Evolutionary conservation across 495 filamentous ascomycete genomes (phyloP), one percentile per base, ranked within the genome.

Genomic region (Hypoxylon crocopeplum): DNA sequence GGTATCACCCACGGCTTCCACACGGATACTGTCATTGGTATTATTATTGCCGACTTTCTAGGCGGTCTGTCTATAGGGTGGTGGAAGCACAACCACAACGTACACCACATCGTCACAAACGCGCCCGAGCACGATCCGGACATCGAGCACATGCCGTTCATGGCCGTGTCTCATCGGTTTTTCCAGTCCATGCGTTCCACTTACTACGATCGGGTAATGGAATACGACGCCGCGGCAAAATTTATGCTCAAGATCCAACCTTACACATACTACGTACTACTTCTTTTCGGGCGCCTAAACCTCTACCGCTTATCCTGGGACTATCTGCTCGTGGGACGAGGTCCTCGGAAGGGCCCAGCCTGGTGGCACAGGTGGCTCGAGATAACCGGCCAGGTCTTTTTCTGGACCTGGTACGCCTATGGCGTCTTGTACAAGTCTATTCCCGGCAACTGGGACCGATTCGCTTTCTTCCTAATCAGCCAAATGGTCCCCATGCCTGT

Each of bases 81-180:
- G 94, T 98, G 94, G 94, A 98, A 98, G 72, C 82, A 84, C 48
- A 97, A 86, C 71, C 94, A 98, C 76, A 98, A 98, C 72, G 94
- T 98, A 20, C 94, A 98, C 70, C 94, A 98, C 64, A 92, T 98
- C 62, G 89, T 98, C 27, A 98, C 94, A 13, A 98, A 98, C 73
- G 88, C 88, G 40, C 91, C 94, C 19, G 94, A 97, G 69, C 94
- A 98, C 71, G 94, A 98, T 69, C 94, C 94, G 1, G 94, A 98
- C 72, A 98, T 97, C 57, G 86, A 98, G 72, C 92, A 97, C 62
- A 87, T 98, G 78, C 94, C 94, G 1, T 93, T 98, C 77, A 90
- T 98, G 69, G 94, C 94, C 59, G 81, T 97, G 49, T 93, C 88
- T 6, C 94, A 96, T 68, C 85, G 91, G 39, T 91, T 98, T 63